These are phyloP conservation scores for Pinus albicaulis DNA, from an alignment of 75 land plant genomes.

Conservation along the genomic window DNA sequence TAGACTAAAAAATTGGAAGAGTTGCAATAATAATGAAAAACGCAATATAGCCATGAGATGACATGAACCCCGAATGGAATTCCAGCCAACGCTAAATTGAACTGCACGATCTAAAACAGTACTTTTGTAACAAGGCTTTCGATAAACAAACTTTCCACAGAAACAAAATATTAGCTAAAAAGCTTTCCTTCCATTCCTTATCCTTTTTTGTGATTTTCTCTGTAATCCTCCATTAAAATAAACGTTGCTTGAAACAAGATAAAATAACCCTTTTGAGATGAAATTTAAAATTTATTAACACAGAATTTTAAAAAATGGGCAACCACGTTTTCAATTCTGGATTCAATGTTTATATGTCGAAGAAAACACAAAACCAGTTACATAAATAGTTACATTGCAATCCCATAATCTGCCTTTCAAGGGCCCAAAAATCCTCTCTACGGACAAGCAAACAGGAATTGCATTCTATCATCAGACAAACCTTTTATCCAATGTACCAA, in stretches of 20 bases:
- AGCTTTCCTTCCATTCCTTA: not conserved
- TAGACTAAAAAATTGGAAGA: too few relatives aligned
- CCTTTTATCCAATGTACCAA: not conserved
- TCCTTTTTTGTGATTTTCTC: not conserved
- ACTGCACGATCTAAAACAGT: too few relatives aligned
- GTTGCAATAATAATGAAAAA: too few relatives aligned
- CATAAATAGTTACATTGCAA: not conserved
- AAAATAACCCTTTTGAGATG: not conserved
- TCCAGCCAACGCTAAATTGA: too few relatives aligned
- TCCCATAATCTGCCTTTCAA: not conserved
- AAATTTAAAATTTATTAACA: not conserved
- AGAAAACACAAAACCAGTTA: not conserved
- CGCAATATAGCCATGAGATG: too few relatives aligned
- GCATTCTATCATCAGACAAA: not conserved
- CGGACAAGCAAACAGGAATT: not conserved
- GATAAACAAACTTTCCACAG: too few relatives aligned
- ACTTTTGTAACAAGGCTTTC: too few relatives aligned
- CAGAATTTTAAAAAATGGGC: not conserved
- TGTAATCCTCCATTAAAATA: not conserved
- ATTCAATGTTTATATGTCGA: not conserved
- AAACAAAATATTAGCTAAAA: too few relatives aligned
- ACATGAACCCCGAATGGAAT: too few relatives aligned
- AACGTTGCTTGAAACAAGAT: not conserved
- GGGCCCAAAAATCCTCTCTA: not conserved
- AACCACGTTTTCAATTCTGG: not conserved